Percentiles rank a stretch among this genome's conserved stretches.
These are phyloP conservation scores for Russula ochroleuca DNA, from an alignment of 768 basidiomycete genomes.

Conservation along the genomic window DNA sequence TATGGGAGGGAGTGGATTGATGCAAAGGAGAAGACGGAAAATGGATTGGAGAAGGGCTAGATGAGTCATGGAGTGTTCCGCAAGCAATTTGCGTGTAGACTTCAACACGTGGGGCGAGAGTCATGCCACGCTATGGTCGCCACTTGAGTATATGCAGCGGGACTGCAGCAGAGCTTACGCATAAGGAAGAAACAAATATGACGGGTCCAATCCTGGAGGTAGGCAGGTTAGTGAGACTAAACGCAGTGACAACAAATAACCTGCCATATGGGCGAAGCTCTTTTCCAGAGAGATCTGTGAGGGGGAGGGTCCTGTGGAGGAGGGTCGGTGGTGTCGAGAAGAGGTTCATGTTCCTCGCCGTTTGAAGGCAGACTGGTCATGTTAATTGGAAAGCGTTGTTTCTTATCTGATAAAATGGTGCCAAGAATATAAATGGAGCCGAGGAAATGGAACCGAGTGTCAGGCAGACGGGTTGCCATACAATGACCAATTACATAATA, in stretches of 20 bases:
- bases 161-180: constrained; percentile 12
- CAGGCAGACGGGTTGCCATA: too few species aligned
- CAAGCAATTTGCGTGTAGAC: constrained; percentile 28
- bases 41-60: not conserved
- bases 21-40: not conserved
- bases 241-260: not conserved
- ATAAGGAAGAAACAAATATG: constrained; percentile 26
- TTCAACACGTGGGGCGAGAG: constrained; percentile 27
- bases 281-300: constrained; percentile 9
- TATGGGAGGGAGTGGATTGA: not conserved
- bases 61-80: constrained; percentile 17
- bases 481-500: not conserved
- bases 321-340: constrained; percentile 2
- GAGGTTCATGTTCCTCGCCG: constrained; percentile 21
- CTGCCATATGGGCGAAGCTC: constrained; percentile 20
- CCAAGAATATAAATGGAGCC: too few species aligned
- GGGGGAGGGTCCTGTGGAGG: not conserved
- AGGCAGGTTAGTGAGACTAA: not conserved
- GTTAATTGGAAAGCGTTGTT: not conserved
- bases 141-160: not conserved
- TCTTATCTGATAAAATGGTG: constrained; percentile 13
- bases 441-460: not conserved
- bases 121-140: constrained; percentile 24
- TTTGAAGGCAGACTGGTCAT: not conserved
- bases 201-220: constrained; percentile 26